Evolutionary conservation across 192 early-diverging fungal genomes (phyloP).

Genomic region (Thamnidium elegans): DNA sequence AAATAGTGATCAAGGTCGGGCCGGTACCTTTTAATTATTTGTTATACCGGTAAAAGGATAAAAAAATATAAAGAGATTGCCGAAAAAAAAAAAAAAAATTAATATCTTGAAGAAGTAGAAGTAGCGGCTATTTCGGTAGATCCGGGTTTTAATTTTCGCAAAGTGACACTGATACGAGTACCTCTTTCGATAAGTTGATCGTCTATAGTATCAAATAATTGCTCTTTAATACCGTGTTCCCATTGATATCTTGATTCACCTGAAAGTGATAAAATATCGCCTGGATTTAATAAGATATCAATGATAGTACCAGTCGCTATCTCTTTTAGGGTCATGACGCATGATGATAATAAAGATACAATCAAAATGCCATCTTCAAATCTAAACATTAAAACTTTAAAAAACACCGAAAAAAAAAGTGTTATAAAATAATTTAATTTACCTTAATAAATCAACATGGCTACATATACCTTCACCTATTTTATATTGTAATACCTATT

Average conservation of each 20-base stretch:
- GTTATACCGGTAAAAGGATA: not conserved
- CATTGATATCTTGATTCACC: constrained; percentile 45
- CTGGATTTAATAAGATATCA: constrained; percentile 39
- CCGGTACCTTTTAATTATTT: not conserved
- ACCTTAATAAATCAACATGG: constrained; percentile 50
- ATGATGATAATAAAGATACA: constrained; percentile 43
- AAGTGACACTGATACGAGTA: constrained; percentile 46
- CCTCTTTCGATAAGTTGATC: constrained; percentile 34
- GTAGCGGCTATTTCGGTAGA: too few species aligned
- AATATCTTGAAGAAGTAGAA: too few species aligned
- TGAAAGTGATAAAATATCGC: constrained; percentile 39
- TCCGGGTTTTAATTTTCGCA: constrained; percentile 30
- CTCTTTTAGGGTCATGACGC: constrained; percentile 46
- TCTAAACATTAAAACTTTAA: too few species aligned
- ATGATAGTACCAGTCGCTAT: constrained; percentile 7
- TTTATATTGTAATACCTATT: not conserved
- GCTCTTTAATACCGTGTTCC: constrained; percentile 50
- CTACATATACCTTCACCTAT: constrained; percentile 48
- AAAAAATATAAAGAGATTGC: not conserved
- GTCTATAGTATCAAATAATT: constrained; percentile 26
- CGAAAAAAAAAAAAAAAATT: too few species aligned
- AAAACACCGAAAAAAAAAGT: too few species aligned
- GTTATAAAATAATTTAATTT: too few species aligned
- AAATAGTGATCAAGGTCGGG: not conserved
- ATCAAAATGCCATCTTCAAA: constrained; percentile 53